Conservation (phyloP, 2,329 filamentous ascomycete species). For the Neopestalotiopsis rosae region DNA sequence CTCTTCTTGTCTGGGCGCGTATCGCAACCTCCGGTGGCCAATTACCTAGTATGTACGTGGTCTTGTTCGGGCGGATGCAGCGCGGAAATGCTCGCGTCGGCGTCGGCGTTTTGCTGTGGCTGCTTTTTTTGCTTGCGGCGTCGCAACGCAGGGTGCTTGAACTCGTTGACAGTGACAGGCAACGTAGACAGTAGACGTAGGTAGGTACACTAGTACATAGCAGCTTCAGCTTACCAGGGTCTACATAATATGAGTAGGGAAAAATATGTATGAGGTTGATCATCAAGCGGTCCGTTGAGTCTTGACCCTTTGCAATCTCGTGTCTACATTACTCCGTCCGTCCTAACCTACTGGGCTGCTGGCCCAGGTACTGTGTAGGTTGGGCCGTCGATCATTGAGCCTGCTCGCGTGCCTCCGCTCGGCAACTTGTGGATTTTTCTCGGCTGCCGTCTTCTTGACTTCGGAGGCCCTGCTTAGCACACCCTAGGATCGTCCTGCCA, state of each 20-base stretch:
- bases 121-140: background rate
- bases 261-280: background rate
- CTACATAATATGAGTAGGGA: too few relatives aligned
- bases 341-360: background rate
- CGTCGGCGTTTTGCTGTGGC: background rate
- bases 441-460: background rate
- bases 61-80: background rate
- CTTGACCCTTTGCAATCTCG: background rate
- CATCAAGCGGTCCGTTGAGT: background rate
- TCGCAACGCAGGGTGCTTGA: background rate
- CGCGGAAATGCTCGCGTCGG: background rate
- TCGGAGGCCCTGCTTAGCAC: background rate
- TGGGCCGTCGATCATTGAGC: background rate
- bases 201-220: background rate
- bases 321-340: conserved; percentile 2
- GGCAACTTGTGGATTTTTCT: background rate
- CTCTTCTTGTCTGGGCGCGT: background rate
- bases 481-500: background rate
- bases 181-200: background rate
- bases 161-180: background rate
- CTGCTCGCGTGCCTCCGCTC: background rate
- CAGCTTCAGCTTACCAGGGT: background rate
- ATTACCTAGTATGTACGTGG: background rate
- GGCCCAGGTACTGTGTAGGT: background rate
- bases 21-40: background rate